Evolutionary conservation across 805 yeast species (phyloP).

Genomic region (Sungouiella thailandica): DNA sequence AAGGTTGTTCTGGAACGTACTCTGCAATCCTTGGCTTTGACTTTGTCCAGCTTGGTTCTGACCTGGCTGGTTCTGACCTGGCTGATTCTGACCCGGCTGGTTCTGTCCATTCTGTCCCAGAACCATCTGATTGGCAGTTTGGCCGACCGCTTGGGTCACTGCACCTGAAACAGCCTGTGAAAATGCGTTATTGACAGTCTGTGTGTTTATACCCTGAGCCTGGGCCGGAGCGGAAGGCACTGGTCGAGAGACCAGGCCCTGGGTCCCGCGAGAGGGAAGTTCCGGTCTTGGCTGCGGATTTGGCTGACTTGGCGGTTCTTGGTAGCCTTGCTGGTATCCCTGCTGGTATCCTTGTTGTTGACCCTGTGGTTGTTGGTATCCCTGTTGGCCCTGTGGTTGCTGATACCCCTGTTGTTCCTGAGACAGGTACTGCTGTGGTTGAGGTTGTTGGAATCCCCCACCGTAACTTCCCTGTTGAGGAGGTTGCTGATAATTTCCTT

Average conservation of each 20-base stretch:
- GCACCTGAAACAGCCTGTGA: constrained; percentile 3
- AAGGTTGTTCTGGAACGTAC: neutral
- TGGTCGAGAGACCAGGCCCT: too few species aligned
- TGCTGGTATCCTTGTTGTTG: neutral
- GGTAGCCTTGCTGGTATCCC: constrained; percentile 1
- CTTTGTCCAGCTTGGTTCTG: neutral
- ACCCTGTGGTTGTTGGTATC: constrained; percentile 1
- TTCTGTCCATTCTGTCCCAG: neutral
- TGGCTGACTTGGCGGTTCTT: too few species aligned
- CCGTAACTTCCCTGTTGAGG: constrained; percentile 4
- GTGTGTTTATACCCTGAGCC: too few species aligned
- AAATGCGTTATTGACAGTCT: constrained; percentile 5
- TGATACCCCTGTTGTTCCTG: too few species aligned
- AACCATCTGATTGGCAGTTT: constrained; percentile 5
- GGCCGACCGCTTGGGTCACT: constrained; percentile 5
- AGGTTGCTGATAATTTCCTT: neutral
- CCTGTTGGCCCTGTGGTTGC: constrained; percentile 4
- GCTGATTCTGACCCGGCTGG: neutral
- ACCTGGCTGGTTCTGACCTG: neutral
- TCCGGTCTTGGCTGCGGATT: constrained; percentile 3
- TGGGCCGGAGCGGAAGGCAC: too few species aligned
- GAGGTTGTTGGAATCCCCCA: too few species aligned
- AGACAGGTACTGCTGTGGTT: too few species aligned
- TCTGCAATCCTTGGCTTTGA: neutral
- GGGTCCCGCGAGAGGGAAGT: too few species aligned